Conservation (phyloP, 148 eudicot species). For the Fagopyrum tataricum region DNA sequence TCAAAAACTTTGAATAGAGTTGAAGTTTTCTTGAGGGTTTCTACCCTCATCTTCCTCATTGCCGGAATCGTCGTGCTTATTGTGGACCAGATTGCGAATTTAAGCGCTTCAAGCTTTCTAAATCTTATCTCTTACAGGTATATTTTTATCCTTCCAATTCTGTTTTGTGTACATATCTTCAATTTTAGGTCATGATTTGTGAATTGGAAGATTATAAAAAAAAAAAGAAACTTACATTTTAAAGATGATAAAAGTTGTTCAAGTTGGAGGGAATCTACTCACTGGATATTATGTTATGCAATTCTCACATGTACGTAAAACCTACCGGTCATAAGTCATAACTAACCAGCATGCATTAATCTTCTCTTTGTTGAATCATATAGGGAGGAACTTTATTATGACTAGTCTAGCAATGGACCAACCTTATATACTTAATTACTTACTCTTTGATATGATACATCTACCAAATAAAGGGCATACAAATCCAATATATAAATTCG, state of each 20-base stretch:
- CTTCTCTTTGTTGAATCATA: not conserved
- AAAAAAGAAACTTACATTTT: too few species aligned
- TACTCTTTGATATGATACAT: too few species aligned
- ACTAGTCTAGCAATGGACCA: too few species aligned
- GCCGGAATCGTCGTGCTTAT: not conserved
- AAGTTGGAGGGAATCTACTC: not conserved
- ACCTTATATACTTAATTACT: too few species aligned
- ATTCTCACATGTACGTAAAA: not conserved
- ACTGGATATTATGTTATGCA: not conserved
- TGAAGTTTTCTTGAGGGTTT: conserved; percentile 1
- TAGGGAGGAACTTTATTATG: not conserved
- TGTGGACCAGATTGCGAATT: not conserved
- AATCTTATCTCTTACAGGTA: conserved; percentile 6
- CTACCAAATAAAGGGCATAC: too few species aligned
- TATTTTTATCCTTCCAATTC: not conserved
- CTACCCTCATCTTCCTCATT: not conserved
- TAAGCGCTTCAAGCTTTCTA: not conserved
- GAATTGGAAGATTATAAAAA: not conserved
- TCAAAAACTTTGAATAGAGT: not conserved
- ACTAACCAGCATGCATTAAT: not conserved
- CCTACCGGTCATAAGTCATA: conserved; percentile 1
- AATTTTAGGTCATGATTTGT: not conserved
- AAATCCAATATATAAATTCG: too few species aligned
- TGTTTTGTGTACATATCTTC: not conserved
- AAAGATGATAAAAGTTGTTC: not conserved